A percentile compares a stretch with the other conserved stretches of the same genome.
These are phyloP conservation scores for Protostelium mycophagum DNA, from an alignment of 78 protist genomes.

Conservation along the genomic window DNA sequence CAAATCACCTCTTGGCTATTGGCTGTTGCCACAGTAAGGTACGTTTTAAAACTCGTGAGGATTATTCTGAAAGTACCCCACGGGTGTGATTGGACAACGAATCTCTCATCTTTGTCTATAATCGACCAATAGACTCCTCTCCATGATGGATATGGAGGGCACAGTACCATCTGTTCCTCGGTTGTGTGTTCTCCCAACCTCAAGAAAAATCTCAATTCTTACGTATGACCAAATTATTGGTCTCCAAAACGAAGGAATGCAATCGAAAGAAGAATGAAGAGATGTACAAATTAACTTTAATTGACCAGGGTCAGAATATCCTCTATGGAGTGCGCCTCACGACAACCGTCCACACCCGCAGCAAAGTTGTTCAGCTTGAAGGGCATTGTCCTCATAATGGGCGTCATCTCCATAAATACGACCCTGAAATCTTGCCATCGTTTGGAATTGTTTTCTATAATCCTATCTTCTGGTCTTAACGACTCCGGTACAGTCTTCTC, in stretches of 20 bases:
- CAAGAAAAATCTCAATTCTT: too few species aligned
- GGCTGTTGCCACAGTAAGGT: not conserved
- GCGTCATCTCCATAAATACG: not conserved
- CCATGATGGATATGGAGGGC: not conserved
- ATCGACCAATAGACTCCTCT: not conserved
- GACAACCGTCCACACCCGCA: not conserved
- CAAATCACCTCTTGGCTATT: not conserved
- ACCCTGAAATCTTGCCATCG: not conserved
- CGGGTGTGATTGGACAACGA: not conserved
- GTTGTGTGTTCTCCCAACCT: too few species aligned
- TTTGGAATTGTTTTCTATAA: not conserved
- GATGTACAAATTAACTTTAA: too few species aligned
- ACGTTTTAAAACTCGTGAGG: not conserved
- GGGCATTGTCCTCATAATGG: not conserved
- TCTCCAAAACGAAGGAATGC: too few species aligned
- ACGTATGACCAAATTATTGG: too few species aligned
- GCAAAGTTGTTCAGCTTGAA: not conserved
- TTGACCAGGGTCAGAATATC: too few species aligned
- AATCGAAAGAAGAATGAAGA: too few species aligned
- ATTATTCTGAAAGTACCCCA: not conserved
- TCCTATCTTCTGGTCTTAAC: not conserved
- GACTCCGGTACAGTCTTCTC: not conserved
- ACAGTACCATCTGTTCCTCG: not conserved
- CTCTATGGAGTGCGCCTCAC: not conserved
- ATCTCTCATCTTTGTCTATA: not conserved